Evolutionary conservation across 1,284 basidiomycete genomes (phyloP), one percentile per base, ranked within the genome.

Genomic region (Cystobasidium sp.): DNA sequence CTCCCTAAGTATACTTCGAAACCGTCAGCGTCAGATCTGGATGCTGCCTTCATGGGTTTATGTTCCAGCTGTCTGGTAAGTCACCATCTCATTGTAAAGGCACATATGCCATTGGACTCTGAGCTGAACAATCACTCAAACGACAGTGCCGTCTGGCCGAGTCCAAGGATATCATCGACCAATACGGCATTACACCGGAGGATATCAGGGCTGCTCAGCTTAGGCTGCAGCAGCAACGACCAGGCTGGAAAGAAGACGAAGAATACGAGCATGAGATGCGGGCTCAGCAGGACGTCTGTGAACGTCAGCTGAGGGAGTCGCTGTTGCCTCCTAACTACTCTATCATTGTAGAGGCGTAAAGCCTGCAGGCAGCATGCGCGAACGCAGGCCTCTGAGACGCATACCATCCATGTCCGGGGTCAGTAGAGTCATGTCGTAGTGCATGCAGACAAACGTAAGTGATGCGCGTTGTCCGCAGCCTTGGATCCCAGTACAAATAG

Each of bases 1-100:
- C 52, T 73, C 9, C 70, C 70, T 22, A 39, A 62, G 58, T 73
- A 73, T 61, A 52, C 62, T 4, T 39, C n/a, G 2, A 9, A 31
- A 31, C 69, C 69, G 18, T 37, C 47, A 6, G 24, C 10, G 18
- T 41, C 51, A 20, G 69, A 71, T 51, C 69, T 66, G 6, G 64
- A 66, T 53, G 64, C 64, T 20, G 51, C 64, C 18, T 55, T 66
- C 20, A 31, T 66, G 7, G 64, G 64, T 3, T 20, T 66, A 10
- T 66, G 64, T 66, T 66, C 64, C 8, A 66, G 49, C 39, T 66
- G 64, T 66, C 51, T 66, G 9, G 64, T 66, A 53, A 51, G 64
- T 52, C 12, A 3, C 46, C 31, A 5, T 31, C 31, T 31, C 5
- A 5, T 9, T 3, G 44, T 6, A 16, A 14, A 2, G 1, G 9